Evolutionary conservation across 192 early-diverging fungal species (phyloP), one percentile per base, ranked within the genome.

Genomic region (Coemansia sp.): DNA sequence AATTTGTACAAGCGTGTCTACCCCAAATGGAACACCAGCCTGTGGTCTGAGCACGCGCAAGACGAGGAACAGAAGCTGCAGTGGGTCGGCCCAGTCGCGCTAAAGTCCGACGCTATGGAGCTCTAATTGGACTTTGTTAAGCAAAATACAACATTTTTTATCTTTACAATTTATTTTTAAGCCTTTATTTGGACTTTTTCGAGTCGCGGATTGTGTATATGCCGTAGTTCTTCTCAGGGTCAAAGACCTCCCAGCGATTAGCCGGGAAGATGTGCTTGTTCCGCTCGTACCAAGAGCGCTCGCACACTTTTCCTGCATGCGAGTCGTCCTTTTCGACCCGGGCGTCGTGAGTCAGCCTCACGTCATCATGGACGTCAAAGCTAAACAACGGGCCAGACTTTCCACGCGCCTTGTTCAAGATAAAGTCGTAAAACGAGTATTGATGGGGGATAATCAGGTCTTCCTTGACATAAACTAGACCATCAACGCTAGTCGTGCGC

Each of bases 261-360:
- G 94, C 91, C 5, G 96, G 95, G 73, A 98, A 97, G 32, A 96
- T 97, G 66, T 98, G 96, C 82, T 97, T 98, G 80, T 96, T 94
- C 25, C 90, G 86, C 67, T 94, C 93, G 64, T 95, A 96, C 91
- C 94, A 96, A 3, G 88, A 75, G 19, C 95, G 82, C 78, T 96
- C 92, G 19, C 95, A 89, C 6, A 98, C 93, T 68, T 98, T 98
- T 46, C 94, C 95, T 0, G 95, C 94, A 68, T 98, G 96, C 36
- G 95, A 93, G 86, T 98, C 95, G 46, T 97, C 94, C 57, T 92
- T 95, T 68, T 96, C 96, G 1, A 94, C 71, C 1, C 86, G 85
- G 0, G 89, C 94, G 75, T 98, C 95, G 63, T 90, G 87, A 0
- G 87, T 75, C 64, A 97, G 73, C 65, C 95, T 90, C 64, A 97